A percentile compares a stretch with the other conserved stretches of the same genome.
Evolutionary conservation across 2,329 filamentous ascomycete species (phyloP).

Genomic region (Aureobasidium sp.): DNA sequence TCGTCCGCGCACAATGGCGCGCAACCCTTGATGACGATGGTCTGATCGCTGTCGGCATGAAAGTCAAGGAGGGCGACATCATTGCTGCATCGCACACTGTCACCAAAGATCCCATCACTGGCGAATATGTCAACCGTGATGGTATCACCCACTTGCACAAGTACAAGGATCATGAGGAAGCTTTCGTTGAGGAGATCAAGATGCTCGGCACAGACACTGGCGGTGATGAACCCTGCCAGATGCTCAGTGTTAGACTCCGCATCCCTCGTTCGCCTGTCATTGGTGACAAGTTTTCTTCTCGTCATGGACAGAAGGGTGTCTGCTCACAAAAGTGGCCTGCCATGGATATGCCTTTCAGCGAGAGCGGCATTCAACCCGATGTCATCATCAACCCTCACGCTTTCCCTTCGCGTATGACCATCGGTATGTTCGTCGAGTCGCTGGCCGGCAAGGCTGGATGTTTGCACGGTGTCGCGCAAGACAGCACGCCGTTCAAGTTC

Average conservation of each 20-base stretch:
- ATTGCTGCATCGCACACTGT: slow-evolving; percentile 88
- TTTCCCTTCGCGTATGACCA: slow-evolving; percentile 99
- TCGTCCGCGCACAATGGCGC: slow-evolving; percentile 62
- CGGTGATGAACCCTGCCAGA: slow-evolving; percentile 75
- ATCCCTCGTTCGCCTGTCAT: slow-evolving; percentile 86
- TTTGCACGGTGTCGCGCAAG: slow-evolving; percentile 90
- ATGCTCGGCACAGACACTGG: slow-evolving; percentile 80
- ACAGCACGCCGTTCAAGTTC: slow-evolving; percentile 92
- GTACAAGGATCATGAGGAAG: slow-evolving; percentile 87
- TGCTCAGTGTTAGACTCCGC: slow-evolving; percentile 85
- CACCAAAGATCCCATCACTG: slow-evolving; percentile 61
- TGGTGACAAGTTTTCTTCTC: slow-evolving; percentile 97
- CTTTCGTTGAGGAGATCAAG: slow-evolving; percentile 86
- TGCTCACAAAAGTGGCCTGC: slow-evolving; percentile 92
- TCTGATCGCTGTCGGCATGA: slow-evolving; percentile 69
- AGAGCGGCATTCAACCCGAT: slow-evolving; percentile 93
- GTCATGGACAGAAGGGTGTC: slow-evolving; percentile 97
- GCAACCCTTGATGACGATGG: slow-evolving; percentile 78
- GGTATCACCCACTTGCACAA: slow-evolving; percentile 79
- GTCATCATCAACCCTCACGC: slow-evolving; percentile 99
- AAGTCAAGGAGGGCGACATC: slow-evolving; percentile 71
- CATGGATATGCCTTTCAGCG: slow-evolving; percentile 91
- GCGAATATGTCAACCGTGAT: slow-evolving; percentile 76
- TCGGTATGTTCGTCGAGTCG: slow-evolving; percentile 98
- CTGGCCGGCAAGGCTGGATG: slow-evolving; percentile 91